These are phyloP conservation scores for Phialophora verrucosa DNA, from an alignment of 2,329 filamentous ascomycete species.

Conservation along the genomic window DNA sequence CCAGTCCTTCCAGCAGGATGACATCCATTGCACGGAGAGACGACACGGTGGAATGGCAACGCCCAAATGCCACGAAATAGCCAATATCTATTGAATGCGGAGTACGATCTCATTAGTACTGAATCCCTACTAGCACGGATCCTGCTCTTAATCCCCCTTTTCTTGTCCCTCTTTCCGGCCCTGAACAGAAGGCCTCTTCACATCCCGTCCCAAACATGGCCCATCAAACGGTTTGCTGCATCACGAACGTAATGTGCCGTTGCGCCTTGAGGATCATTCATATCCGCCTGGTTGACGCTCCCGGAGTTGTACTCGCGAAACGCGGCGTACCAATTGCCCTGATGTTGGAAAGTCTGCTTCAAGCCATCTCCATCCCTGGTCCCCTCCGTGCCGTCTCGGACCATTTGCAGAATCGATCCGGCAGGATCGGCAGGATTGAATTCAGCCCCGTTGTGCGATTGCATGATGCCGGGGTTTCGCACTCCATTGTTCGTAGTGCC, in stretches of 20 bases:
- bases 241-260: conserved; percentile 30
- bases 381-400: conserved; percentile 29
- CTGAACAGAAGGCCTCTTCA: conserved; percentile 1
- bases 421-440: conserved; percentile 26
- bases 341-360: conserved; percentile 25
- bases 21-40: no score
- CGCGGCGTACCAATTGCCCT: conserved; percentile 32
- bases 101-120: no score
- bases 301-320: conserved; percentile 34
- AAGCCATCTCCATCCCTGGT: conserved; percentile 32
- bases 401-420: conserved; percentile 34
- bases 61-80: no score
- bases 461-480: conserved; percentile 35
- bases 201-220: conserved; percentile 32
- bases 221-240: conserved; percentile 34
- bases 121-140: no score
- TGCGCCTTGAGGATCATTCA: conserved; percentile 33
- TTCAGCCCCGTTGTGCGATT: conserved; percentile 17
- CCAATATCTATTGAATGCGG: no score
- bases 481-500: conserved; percentile 32
- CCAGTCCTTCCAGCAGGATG: no score
- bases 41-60: no score
- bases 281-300: conserved; percentile 26
- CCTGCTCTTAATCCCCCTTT: no score
- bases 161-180: no score